phyloP scores from a whole-genome alignment of 495 filamentous ascomycete genomes.

The Eremomyces bilateralis region DNA sequence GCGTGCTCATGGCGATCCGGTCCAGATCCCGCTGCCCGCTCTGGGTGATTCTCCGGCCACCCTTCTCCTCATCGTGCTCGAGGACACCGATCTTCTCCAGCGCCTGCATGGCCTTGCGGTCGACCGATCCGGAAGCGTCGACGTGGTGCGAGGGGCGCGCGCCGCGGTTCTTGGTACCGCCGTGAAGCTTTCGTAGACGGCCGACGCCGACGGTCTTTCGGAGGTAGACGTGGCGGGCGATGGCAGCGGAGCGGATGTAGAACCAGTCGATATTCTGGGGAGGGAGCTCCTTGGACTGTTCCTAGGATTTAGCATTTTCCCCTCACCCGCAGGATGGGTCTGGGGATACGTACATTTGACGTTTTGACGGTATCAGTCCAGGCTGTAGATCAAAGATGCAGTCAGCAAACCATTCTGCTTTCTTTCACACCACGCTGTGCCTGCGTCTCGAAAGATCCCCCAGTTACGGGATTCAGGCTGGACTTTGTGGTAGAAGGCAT shows the following conservation, averaged over 20 bases:
- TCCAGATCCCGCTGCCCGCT: slow-evolving; percentile 95
- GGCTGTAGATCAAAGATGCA: slow-evolving; percentile 28
- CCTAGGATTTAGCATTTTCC: too few relatives aligned
- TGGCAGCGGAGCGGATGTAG: slow-evolving; percentile 89
- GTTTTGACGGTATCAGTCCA: slow-evolving; percentile 99
- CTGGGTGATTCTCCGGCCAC: slow-evolving; percentile 92
- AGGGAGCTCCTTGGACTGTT: slow-evolving; percentile 88
- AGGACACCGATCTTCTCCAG: slow-evolving; percentile 98
- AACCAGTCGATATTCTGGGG: slow-evolving; percentile 95
- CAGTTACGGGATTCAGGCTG: slow-evolving; percentile 18
- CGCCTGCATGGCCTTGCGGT: slow-evolving; percentile 87
- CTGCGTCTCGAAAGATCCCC: slow-evolving; percentile 15
- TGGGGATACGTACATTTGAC: too few relatives aligned
- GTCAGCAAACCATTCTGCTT: slow-evolving; percentile 13
- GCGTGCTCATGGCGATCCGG: slow-evolving; percentile 60
- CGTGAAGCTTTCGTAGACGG: slow-evolving; percentile 80
- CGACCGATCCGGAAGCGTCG: slow-evolving; percentile 80
- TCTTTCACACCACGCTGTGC: too few relatives aligned
- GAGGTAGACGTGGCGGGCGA: slow-evolving; percentile 96
- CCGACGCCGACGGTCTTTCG: slow-evolving; percentile 97
- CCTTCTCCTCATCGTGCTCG: slow-evolving; percentile 91
- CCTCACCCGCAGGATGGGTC: too few relatives aligned
- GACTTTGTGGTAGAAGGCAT: slow-evolving; percentile 3
- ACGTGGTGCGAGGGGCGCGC: slow-evolving; percentile 82
- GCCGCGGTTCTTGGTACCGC: slow-evolving; percentile 91